Evolutionary conservation across 164 flowering plant species (phyloP), one percentile per base, ranked within the genome.

Genomic region (Stephania yunnanensis): DNA sequence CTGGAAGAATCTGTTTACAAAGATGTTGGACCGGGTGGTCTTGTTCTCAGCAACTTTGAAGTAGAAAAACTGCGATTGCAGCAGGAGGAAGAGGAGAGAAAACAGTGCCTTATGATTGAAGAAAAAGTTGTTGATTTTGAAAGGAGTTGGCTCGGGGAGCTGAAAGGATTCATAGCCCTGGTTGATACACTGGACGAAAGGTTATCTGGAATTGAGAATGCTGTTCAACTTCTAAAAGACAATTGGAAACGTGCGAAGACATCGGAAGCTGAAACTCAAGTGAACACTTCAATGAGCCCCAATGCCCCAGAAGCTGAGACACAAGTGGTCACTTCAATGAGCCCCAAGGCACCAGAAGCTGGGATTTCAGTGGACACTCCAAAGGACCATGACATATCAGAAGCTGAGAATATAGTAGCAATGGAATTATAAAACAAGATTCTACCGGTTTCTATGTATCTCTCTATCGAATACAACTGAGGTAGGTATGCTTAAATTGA

Each of bases 1-100:
- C 85, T 78, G 68, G 92, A 85, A 71, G 95, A 90, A 70, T 90
- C 98, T 7, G 76, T 90, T 36, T 95, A 93, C 81, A 89, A 71
- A 80, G 97, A 92, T 82, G 92, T 87, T 73, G 83, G 88, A 19
- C 74, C 85, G 74, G 93, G 95, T 5, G 98, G 98, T 70, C 71
- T 92, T 71, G 92, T 93, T 72, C 77, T 92, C 75, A 92, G 87
- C 74, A 42, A 71, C 19, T 69, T 10, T 29, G 97, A 91, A 69
- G 73, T 88, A 53, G 95, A 89, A 81, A 88, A 80, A 77, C 86
- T 53, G 48, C 79, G 84, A 0, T 68, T 86, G 74, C 88, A 87
- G 74, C 80, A 76, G 72, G 96, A 87, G 78, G 90, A 90, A 81
- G 98, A 96, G 79, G 87, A 86, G 7, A 85, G 71, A 82, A 25